Evolutionary conservation across 2,329 filamentous ascomycete species (phyloP).

Genomic region (Blastomyces percursus): DNA sequence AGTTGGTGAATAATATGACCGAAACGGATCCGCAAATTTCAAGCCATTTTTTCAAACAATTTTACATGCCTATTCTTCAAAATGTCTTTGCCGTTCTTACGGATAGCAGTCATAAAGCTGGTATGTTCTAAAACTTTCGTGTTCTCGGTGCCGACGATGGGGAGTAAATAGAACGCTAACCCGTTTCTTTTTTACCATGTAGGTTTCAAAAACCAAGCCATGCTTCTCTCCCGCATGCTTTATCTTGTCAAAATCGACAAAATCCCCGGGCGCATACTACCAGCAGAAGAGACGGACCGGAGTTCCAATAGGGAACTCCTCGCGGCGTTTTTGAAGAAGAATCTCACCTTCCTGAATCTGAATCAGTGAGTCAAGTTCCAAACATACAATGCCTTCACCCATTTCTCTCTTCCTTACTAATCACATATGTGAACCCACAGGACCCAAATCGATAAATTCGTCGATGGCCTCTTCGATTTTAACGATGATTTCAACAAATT

Average conservation of each 20-base stretch:
- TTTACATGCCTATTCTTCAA: constrained; percentile 89
- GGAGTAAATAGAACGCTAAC: background rate
- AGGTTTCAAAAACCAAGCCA: constrained; percentile 93
- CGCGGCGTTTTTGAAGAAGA: background rate
- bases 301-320: constrained; percentile 88
- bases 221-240: constrained; percentile 89
- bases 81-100: constrained; percentile 98
- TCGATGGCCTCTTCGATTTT: constrained; percentile 75
- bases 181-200: background rate
- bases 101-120: constrained; percentile 95
- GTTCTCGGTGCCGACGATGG: background rate
- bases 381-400: background rate
- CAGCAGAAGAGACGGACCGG: constrained; percentile 71
- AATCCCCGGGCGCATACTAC: constrained; percentile 76
- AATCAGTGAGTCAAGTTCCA: constrained; percentile 55
- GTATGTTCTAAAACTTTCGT: constrained; percentile 21
- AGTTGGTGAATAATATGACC: constrained; percentile 94
- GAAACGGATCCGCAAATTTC: constrained; percentile 78
- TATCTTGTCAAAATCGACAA: constrained; percentile 85
- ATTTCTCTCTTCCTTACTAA: constrained; percentile 4
- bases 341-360: constrained; percentile 63
- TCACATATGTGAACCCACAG: constrained; percentile 37
- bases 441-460: constrained; percentile 78
- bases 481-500: constrained; percentile 89
- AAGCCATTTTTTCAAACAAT: constrained; percentile 95